These are phyloP conservation scores for Cordyceps fumosorosea DNA, from an alignment of 2,329 filamentous ascomycete genomes.

Conservation along the genomic window DNA sequence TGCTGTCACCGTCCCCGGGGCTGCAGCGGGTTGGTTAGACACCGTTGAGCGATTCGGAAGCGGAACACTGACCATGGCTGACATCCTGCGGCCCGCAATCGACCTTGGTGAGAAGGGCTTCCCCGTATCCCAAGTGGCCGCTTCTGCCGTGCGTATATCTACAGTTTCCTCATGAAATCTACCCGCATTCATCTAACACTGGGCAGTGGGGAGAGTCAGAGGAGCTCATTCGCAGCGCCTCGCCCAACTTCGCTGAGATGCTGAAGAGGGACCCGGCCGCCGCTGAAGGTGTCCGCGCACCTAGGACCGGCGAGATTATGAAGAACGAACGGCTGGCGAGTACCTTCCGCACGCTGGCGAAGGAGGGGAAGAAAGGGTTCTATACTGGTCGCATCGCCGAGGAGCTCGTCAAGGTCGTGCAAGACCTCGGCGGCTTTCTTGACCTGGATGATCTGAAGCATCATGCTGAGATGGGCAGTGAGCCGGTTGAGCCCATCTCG, in stretches of 20 bases:
- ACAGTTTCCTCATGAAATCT: background rate
- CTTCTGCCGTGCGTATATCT: conserved; percentile 23
- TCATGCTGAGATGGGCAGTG: conserved; percentile 61
- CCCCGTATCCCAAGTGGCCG: conserved; percentile 75
- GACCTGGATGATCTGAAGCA: conserved; percentile 73
- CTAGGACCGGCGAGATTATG: conserved; percentile 78
- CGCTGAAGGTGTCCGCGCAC: conserved; percentile 64
- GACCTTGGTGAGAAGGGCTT: conserved; percentile 83
- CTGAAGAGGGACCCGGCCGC: conserved; percentile 69
- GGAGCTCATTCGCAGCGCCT: conserved; percentile 58
- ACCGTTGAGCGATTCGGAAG: conserved; percentile 84
- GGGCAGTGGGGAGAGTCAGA: conserved; percentile 67
- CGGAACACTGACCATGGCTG: conserved; percentile 72
- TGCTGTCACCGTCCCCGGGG: conserved; percentile 80
- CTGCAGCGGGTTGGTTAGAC: conserved; percentile 90
- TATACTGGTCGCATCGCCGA: conserved; percentile 81
- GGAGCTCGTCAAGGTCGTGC: conserved; percentile 70
- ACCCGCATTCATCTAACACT: no score
- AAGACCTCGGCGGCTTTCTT: conserved; percentile 69
- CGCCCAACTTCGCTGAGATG: conserved; percentile 82
- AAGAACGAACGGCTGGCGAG: conserved; percentile 73
- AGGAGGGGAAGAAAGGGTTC: conserved; percentile 82
- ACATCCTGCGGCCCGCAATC: conserved; percentile 73
- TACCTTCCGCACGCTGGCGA: conserved; percentile 73
- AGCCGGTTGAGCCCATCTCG: conserved; percentile 79